These are phyloP conservation scores for Candida pini DNA, from an alignment of 805 yeast genomes.

Conservation along the genomic window DNA sequence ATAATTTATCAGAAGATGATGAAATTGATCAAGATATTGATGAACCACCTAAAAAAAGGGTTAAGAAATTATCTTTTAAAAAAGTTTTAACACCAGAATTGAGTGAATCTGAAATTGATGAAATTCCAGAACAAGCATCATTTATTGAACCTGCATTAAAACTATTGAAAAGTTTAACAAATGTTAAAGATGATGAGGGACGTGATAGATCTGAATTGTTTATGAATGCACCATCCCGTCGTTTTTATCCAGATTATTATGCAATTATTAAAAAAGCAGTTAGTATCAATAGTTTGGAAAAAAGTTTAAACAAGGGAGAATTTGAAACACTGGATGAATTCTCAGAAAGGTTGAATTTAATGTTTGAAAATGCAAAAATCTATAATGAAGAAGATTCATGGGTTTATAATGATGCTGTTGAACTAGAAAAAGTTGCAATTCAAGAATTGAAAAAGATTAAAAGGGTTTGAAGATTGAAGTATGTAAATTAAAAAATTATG, in stretches of 20 bases:
- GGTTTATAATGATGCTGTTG: slow-evolving; percentile 54
- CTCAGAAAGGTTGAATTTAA: slow-evolving; percentile 42
- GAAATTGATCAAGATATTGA: slow-evolving; percentile 16
- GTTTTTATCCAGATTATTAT: slow-evolving; percentile 82
- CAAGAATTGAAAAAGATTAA: slow-evolving; percentile 13
- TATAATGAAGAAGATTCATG: slow-evolving; percentile 66
- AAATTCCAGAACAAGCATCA: slow-evolving; percentile 7
- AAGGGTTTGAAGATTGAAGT: not conserved
- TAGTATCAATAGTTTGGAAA: slow-evolving; percentile 49
- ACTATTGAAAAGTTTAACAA: slow-evolving; percentile 39
- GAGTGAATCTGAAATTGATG: slow-evolving; percentile 1
- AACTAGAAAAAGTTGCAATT: slow-evolving; percentile 34
- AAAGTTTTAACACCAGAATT: slow-evolving; percentile 2
- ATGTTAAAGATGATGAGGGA: slow-evolving; percentile 40
- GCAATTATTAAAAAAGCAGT: slow-evolving; percentile 55
- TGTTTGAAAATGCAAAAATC: slow-evolving; percentile 63
- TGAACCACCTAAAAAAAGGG: slow-evolving; percentile 8
- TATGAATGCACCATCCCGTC: slow-evolving; percentile 66
- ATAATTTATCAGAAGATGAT: slow-evolving; percentile 10
- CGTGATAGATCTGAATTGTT: slow-evolving; percentile 51
- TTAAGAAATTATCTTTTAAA: slow-evolving; percentile 2
- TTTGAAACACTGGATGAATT: slow-evolving; percentile 40
- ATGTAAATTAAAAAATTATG: not conserved
- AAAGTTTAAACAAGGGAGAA: slow-evolving; percentile 35
- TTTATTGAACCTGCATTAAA: slow-evolving; percentile 18